Conservation (phyloP, 805 yeast species). For the Sugiyamaella smithiae region DNA sequence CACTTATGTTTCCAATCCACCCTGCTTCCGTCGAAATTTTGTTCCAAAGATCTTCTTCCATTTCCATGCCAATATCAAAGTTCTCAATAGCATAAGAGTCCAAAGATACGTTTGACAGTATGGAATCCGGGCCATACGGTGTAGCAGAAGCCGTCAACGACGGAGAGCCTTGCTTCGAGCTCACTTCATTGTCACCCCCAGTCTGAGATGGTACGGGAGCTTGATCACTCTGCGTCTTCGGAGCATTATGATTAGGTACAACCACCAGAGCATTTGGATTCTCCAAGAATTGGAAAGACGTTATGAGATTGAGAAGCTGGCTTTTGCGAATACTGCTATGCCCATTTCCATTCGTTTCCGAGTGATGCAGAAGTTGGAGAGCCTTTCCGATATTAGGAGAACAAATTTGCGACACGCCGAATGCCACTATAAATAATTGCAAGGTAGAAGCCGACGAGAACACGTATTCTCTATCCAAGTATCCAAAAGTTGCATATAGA, state of each 20-base stretch:
- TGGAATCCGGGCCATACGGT: neutral
- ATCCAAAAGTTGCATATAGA: constrained; percentile 21
- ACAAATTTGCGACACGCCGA: constrained; percentile 19
- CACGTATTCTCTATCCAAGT: constrained; percentile 27
- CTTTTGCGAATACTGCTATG: constrained; percentile 18
- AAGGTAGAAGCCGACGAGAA: constrained; percentile 27
- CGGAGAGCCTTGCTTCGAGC: neutral
- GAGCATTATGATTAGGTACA: neutral
- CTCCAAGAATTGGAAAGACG: constrained; percentile 20
- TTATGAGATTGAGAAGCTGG: constrained; percentile 19
- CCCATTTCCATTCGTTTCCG: constrained; percentile 20
- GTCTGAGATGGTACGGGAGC: neutral
- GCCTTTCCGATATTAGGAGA: constrained; percentile 21
- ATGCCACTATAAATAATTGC: constrained; percentile 24
- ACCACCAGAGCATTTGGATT: neutral
- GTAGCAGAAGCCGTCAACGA: neutral
- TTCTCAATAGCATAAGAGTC: neutral
- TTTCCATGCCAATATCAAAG: constrained; percentile 2
- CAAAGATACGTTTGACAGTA: neutral
- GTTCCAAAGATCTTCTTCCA: constrained; percentile 20
- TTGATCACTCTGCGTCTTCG: neutral
- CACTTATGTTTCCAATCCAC: constrained; percentile 23
- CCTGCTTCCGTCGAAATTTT: constrained; percentile 20
- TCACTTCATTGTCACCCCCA: neutral
- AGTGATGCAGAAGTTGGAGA: constrained; percentile 16